Evolutionary conservation across 1,139 yeast genomes (phyloP), one percentile per base, ranked within the genome.

Genomic region (Candida dubliniensis): DNA sequence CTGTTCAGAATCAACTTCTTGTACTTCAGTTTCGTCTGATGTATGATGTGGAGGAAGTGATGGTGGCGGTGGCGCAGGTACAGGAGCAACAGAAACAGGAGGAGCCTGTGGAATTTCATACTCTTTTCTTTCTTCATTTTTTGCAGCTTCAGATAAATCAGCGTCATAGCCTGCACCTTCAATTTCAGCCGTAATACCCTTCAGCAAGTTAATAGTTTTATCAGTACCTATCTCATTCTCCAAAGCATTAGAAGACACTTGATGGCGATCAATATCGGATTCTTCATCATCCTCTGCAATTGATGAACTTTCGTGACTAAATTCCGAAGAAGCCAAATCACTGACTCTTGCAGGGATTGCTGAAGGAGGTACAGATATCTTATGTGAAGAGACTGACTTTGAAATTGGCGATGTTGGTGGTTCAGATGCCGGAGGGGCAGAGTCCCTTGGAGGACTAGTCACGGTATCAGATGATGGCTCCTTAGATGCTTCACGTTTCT

Each of bases 121-220:
- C 8, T 37, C 40, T 9, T 18, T 30, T 2, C 31, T 33, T 8
- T 37, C 40, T 12, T 24, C 40, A 13, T 25, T 26, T 27, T 35
- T 59, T 10, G 64, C 57, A 34, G 59, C 55, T 50, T 71, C 76
- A 8, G 75, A 69, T 23, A 64, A 53, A 43, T 73, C 77, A 2
- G 79, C 76, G 33, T 73, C 77, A 48, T 72, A 73, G 0, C 77
- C 77, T 4, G 75, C 61, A 6, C 57, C 60, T 47, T 69, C 75
- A 2, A 57, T 46, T 7, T 69, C 76, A 4, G 60, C 38, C 8
- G 45, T 36, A n/a, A 38, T 42, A 23, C 45, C 45, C 30, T 42
- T 47, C n/a, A 48, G 45, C 18, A 50, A 45, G 26, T 41, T 48
- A 26, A 50, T 47, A 12, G 50, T 41, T 12, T 46, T 44, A n/a